Conservation (phyloP, 805 yeast species). For the Alloascoidea africana region DNA sequence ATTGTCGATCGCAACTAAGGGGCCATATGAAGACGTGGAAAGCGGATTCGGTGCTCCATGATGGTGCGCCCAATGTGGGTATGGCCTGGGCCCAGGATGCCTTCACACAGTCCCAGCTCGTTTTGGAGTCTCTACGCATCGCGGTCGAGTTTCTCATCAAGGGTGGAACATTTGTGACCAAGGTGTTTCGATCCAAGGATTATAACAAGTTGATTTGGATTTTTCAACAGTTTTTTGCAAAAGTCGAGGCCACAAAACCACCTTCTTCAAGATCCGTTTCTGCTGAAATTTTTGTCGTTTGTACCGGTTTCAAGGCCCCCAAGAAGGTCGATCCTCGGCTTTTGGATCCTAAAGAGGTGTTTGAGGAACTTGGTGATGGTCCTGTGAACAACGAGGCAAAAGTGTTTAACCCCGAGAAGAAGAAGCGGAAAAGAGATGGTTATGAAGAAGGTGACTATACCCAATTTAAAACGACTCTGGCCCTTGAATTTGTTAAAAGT, state of each 20-base stretch:
- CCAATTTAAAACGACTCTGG: slow-evolving; percentile 52
- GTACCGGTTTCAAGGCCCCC: slow-evolving; percentile 93
- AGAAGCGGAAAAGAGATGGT: slow-evolving; percentile 85
- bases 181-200: slow-evolving; percentile 96
- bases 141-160: slow-evolving; percentile 86
- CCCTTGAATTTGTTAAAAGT: slow-evolving; percentile 67
- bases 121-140: slow-evolving; percentile 80
- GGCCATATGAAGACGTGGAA: slow-evolving; percentile 98
- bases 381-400: slow-evolving; percentile 78
- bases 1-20: slow-evolving; percentile 85
- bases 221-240: slow-evolving; percentile 87
- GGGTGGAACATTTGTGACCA: slow-evolving; percentile 94
- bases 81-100: slow-evolving; percentile 99
- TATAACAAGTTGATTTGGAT: slow-evolving; percentile 97
- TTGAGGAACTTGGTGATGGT: slow-evolving; percentile 75
- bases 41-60: slow-evolving; percentile 95
- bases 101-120: slow-evolving; percentile 91
- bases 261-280: slow-evolving; percentile 98
- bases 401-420: slow-evolving; percentile 87
- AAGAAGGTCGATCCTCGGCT: slow-evolving; percentile 86
- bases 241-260: slow-evolving; percentile 97
- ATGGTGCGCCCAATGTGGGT: slow-evolving; percentile 99
- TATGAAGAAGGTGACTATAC: slow-evolving; percentile 87
- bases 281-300: slow-evolving; percentile 96
- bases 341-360: slow-evolving; percentile 83